Evolutionary conservation across 2,329 filamentous ascomycete genomes (phyloP), one percentile per base, ranked within the genome.

Genomic region (Ophioceras dolichostomum): DNA sequence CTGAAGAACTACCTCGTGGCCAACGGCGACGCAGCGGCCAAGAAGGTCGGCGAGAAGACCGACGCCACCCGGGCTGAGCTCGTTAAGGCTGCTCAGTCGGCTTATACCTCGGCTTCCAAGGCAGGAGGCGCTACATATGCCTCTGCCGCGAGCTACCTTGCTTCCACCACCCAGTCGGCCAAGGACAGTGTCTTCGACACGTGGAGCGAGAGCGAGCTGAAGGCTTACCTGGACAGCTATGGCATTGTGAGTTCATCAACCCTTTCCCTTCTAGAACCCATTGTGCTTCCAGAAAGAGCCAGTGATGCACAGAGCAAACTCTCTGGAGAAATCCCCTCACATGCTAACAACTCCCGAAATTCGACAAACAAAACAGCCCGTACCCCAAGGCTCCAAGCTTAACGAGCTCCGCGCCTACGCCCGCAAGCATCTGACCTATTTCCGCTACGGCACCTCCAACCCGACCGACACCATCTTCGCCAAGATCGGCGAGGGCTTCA

Each of bases 191-290:
- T 72, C 1, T 89, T 89, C 45, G 76, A 86, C 37, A 73, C 73
- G 1, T 89, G 83, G 83, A 81, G 69, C 39, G 70, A 76, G 49
- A 71, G 70, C 32, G 81, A 89, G 19, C 64, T 91, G 43, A 88
- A 89, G 66, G 63, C 73, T 1, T 89, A 88, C 51, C 71, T 89
- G 6, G 83, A 89, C 53, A 81, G 76, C 43, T 89, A 86, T 45
- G 84, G 84, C 27, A 63, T 89, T 29, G 67, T 70, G 38, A 62
- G 58, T 50, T 8, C 12, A 21, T 7, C n/a, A n/a, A n/a, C n/a
- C n/a, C 10, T 10, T 5, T 12, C 32, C 6, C 45, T 51, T 43
- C 5, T 50, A 48, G n/a, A 48, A 41, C 22, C 50, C 47, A 16
- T 33, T 29, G 24, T 13, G 8, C 29, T 31, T 18, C 5, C 5